Conservation (phyloP, 176 grass and related monocot species). For the Ensete ventricosum region DNA sequence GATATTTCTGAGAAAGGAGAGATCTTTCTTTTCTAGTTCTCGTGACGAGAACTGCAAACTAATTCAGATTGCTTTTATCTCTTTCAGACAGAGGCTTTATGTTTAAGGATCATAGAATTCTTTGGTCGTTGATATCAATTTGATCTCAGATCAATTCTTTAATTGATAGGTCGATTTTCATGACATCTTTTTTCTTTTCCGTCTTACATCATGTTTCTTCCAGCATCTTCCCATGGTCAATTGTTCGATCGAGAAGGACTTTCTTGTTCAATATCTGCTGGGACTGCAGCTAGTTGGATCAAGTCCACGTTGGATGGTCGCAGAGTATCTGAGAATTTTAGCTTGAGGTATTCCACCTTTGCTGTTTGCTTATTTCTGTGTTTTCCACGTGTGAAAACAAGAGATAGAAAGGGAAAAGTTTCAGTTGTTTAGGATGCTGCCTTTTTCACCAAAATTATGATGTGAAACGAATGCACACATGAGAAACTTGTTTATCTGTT, state of each 20-base stretch:
- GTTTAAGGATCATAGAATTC: not conserved
- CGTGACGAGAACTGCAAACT: no score
- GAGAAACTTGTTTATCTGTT: not conserved
- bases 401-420: not conserved
- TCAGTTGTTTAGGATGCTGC: not conserved
- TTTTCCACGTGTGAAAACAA: not conserved
- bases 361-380: not conserved
- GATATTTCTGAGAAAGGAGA: no score
- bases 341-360: constrained; percentile 38
- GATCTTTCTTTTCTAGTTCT: no score
- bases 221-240: constrained; percentile 18
- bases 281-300: constrained; percentile 50
- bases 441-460: not conserved
- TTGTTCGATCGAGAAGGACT: constrained; percentile 21
- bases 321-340: constrained; percentile 45
- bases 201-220: not conserved
- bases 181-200: not conserved
- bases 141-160: not conserved
- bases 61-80: not conserved
- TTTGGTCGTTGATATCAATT: not conserved
- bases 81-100: not conserved
- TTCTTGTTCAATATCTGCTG: constrained; percentile 37
- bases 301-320: constrained; percentile 41
- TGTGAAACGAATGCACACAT: not conserved
- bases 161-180: not conserved